Conservation (phyloP, 129 eudicot species). For the Rutidosis leptorrhynchoides region DNA sequence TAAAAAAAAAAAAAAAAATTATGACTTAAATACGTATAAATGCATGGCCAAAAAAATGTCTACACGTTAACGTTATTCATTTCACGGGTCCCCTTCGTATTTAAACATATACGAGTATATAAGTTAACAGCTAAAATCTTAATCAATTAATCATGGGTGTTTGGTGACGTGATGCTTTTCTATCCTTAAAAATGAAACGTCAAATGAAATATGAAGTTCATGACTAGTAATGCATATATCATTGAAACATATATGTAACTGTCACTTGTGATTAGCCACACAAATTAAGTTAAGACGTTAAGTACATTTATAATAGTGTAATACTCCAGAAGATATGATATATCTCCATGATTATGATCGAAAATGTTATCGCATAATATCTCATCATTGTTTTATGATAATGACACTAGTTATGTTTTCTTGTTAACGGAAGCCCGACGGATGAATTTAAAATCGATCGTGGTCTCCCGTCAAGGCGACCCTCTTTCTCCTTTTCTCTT, state of each 20-base stretch:
- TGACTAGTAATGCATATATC: neutral
- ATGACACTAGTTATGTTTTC: no score
- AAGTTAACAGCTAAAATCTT: neutral
- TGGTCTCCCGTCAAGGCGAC: no score
- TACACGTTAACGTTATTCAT: constrained; percentile 4
- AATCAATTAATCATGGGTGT: neutral
- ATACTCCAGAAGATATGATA: neutral
- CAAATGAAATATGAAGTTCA: constrained; percentile 3
- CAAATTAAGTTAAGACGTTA: neutral
- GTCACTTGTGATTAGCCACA: neutral
- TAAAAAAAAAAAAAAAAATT: no score
- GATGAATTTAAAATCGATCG: no score
- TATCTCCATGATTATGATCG: neutral
- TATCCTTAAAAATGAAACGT: neutral
- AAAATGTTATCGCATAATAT: no score
- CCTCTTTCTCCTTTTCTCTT: no score
- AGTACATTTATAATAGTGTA: neutral
- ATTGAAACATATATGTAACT: neutral
- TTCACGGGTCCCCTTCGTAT: neutral
- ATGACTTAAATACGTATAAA: no score
- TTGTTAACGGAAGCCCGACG: no score
- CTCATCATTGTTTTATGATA: no score
- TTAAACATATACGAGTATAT: no score
- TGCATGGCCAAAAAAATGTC: constrained; percentile 2
- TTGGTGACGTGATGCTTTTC: neutral